These are phyloP conservation scores for Backusella psychrophila DNA, from an alignment of 192 early-diverging fungal species.

Conservation along the genomic window DNA sequence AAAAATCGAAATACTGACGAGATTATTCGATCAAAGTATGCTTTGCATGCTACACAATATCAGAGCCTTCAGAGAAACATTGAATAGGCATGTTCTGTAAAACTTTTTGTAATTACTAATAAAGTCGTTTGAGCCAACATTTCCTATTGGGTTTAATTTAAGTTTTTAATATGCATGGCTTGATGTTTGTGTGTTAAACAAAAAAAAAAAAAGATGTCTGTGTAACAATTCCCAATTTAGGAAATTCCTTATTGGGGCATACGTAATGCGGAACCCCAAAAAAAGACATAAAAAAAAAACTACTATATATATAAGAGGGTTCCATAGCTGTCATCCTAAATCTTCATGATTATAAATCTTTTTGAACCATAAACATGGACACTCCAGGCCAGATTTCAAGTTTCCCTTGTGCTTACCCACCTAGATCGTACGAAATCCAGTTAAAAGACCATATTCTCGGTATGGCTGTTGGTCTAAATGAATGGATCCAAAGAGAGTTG, in stretches of 20 bases:
- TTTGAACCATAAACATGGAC: neutral
- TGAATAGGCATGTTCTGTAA: neutral
- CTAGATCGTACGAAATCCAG: neutral
- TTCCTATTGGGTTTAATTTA: too few relatives aligned
- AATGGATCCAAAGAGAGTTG: neutral
- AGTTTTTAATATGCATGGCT: too few relatives aligned
- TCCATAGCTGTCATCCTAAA: neutral
- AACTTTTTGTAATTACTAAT: too few relatives aligned
- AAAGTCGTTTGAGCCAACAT: too few relatives aligned
- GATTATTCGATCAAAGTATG: conserved; percentile 32
- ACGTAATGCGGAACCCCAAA: too few relatives aligned
- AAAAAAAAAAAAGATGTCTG: too few relatives aligned
- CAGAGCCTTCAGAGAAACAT: neutral
- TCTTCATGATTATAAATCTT: neutral
- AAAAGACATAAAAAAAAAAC: too few relatives aligned
- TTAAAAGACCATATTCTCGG: neutral
- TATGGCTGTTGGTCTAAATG: neutral
- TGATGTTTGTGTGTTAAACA: too few relatives aligned
- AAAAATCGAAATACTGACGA: conserved; percentile 61
- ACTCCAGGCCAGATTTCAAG: neutral
- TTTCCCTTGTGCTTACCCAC: neutral
- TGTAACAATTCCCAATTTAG: too few relatives aligned
- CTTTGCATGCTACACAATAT: neutral
- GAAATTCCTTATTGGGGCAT: too few relatives aligned
- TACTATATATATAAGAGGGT: neutral